Conservation (phyloP, 352 stramenopile genomes). For the Peronospora belbahrii region DNA sequence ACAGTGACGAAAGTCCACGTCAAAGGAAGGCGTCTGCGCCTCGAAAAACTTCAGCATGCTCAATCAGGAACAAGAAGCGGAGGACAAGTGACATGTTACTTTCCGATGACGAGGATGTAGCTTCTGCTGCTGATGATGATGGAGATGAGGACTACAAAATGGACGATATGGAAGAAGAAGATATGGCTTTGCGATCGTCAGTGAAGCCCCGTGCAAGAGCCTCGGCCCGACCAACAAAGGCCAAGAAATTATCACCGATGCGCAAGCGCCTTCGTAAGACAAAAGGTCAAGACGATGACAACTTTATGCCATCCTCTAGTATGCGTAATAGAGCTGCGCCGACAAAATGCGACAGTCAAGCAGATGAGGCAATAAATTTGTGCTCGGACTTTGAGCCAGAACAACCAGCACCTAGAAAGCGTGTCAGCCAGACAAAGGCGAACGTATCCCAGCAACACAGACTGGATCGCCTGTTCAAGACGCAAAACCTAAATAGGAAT, state of each 20-base stretch:
- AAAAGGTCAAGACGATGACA: slow-evolving; percentile 24
- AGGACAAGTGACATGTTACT: slow-evolving; percentile 21
- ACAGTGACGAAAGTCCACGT: slow-evolving; percentile 18
- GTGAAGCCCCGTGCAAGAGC: slow-evolving; percentile 10
- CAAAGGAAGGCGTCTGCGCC: slow-evolving; percentile 17
- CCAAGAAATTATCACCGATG: slow-evolving; percentile 10
- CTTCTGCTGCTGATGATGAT: slow-evolving; percentile 36
- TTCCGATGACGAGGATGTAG: slow-evolving; percentile 40
- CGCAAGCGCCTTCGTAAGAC: slow-evolving; percentile 44
- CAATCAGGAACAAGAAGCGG: slow-evolving; percentile 21
- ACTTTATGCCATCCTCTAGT: slow-evolving; percentile 7
- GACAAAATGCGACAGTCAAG: slow-evolving; percentile 16
- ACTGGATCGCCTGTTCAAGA: slow-evolving; percentile 52
- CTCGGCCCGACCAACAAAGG: slow-evolving; percentile 9
- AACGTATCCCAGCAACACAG: slow-evolving; percentile 41
- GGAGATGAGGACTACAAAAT: slow-evolving; percentile 58
- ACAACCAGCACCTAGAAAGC: slow-evolving; percentile 11
- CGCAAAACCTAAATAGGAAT: slow-evolving; percentile 19
- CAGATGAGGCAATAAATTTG: slow-evolving; percentile 37
- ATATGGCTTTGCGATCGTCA: slow-evolving; percentile 16
- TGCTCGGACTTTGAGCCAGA: slow-evolving; percentile 40
- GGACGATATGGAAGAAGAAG: slow-evolving; percentile 38
- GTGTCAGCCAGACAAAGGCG: slow-evolving; percentile 17
- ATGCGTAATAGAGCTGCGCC: slow-evolving; percentile 12
- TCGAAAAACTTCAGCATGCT: slow-evolving; percentile 19